A percentile compares a stretch with the other conserved stretches of the same genome.
These are phyloP conservation scores for Suillus ampliporus DNA, from an alignment of 768 basidiomycete genomes.

Conservation along the genomic window DNA sequence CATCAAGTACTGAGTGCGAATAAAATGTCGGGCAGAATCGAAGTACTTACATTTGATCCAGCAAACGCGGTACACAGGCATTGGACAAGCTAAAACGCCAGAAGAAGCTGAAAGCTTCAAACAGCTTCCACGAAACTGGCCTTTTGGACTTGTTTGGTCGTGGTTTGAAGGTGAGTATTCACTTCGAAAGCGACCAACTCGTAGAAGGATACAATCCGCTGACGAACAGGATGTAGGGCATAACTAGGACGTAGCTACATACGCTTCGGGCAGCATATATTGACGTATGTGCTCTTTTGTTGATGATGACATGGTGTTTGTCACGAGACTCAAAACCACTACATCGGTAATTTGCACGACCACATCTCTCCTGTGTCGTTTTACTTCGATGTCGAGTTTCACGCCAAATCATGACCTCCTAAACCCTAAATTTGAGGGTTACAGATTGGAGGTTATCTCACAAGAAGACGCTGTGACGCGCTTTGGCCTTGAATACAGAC, in stretches of 20 bases:
- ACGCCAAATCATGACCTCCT: constrained; percentile 57
- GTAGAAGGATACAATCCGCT: constrained; percentile 85
- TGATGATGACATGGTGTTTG: too few species aligned
- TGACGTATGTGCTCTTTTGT: too few species aligned
- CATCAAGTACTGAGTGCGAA: neutral
- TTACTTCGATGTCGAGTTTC: constrained; percentile 43
- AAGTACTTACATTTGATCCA: neutral
- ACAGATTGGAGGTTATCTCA: constrained; percentile 68
- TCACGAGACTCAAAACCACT: too few species aligned
- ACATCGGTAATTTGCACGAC: neutral
- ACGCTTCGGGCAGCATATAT: too few species aligned
- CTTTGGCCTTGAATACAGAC: constrained; percentile 51
- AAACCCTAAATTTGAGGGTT: constrained; percentile 87
- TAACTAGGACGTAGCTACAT: too few species aligned
- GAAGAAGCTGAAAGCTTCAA: neutral
- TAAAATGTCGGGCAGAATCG: neutral
- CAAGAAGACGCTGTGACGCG: constrained; percentile 61
- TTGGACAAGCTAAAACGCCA: neutral
- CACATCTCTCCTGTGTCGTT: neutral
- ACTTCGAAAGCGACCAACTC: constrained; percentile 34
- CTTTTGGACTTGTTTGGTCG: neutral
- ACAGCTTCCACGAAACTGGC: neutral
- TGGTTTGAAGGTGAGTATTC: neutral
- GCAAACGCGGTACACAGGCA: neutral
- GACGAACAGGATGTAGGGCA: constrained; percentile 83